These are phyloP conservation scores for Monilinia laxa DNA, from an alignment of 2,329 filamentous ascomycete species.

Conservation along the genomic window DNA sequence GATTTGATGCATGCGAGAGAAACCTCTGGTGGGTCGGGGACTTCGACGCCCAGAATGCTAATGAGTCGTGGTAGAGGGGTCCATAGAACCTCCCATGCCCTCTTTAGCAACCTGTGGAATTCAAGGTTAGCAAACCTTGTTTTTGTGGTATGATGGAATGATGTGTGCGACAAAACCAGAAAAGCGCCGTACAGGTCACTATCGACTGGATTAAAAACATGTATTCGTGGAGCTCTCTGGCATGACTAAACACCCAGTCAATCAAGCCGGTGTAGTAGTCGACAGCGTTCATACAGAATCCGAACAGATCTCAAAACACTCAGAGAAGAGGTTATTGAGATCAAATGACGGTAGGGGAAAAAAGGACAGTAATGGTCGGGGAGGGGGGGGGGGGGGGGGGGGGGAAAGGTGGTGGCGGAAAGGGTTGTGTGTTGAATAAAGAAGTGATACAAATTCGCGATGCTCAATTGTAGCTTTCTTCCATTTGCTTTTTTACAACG, in stretches of 20 bases:
- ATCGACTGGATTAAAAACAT: constrained; percentile 41
- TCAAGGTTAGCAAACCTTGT: constrained; percentile 26
- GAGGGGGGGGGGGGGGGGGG: too few species aligned
- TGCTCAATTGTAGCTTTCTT: constrained; percentile 3
- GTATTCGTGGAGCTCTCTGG: constrained; percentile 33
- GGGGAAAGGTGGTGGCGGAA: neutral
- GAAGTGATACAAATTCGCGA: constrained; percentile 13
- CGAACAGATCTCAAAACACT: constrained; percentile 23
- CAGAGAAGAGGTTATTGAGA: constrained; percentile 23
- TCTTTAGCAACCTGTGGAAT: constrained; percentile 69
- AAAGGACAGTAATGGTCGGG: neutral
- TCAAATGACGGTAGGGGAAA: neutral
- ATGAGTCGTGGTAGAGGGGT: constrained; percentile 91
- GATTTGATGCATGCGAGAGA: constrained; percentile 86
- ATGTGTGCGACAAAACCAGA: constrained; percentile 34
- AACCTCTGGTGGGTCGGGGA: constrained; percentile 84
- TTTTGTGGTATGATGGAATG: neutral
- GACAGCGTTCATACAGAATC: constrained; percentile 40
- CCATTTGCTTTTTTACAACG: constrained; percentile 13
- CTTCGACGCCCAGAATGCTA: constrained; percentile 87
- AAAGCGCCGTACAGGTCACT: constrained; percentile 39
- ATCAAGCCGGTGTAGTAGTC: constrained; percentile 38
- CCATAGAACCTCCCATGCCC: constrained; percentile 83
- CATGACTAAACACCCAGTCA: constrained; percentile 41
- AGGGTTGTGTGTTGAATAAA: neutral